Evolutionary conservation across 176 grass and related monocot species (phyloP).

Genomic region (Carex cristatella): DNA sequence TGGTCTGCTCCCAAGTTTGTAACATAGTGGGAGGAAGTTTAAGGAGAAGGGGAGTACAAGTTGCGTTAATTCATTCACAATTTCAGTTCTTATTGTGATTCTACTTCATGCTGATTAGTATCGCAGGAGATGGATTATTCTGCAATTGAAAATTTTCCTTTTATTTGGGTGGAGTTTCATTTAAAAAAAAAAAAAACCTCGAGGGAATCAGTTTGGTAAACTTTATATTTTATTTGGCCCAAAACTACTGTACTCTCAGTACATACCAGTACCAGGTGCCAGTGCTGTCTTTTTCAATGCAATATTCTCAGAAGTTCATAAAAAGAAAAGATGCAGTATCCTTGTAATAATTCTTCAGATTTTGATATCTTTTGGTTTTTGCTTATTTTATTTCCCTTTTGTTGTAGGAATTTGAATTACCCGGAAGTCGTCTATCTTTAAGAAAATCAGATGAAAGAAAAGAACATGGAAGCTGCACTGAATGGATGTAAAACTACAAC

Average conservation of each 20-base stretch:
- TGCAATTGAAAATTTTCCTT: not conserved
- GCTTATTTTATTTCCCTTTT: not conserved
- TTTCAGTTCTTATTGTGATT: not conserved
- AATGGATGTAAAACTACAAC: conserved; percentile 27
- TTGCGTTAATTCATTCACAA: not conserved
- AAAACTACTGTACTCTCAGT: not conserved
- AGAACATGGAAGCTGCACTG: conserved; percentile 49
- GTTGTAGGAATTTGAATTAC: not conserved
- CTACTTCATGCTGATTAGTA: not conserved
- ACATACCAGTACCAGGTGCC: not conserved
- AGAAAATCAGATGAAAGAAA: not conserved
- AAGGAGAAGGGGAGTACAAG: not conserved
- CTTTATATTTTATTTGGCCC: not conserved
- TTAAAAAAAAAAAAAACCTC: not conserved
- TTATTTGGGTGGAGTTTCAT: not conserved
- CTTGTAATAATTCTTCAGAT: not conserved
- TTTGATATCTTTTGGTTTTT: not conserved
- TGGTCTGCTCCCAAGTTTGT: not conserved
- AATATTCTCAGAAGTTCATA: not conserved
- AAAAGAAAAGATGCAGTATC: not conserved
- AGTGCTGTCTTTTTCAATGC: not conserved
- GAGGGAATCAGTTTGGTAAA: not conserved
- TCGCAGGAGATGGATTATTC: not conserved
- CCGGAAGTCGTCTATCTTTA: not conserved
- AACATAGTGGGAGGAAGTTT: not conserved